A percentile compares a stretch with the other conserved stretches of the same genome.
Conservation (phyloP, 2,329 filamentous ascomycete species). For the Ceratocystiopsis sp. region DNA sequence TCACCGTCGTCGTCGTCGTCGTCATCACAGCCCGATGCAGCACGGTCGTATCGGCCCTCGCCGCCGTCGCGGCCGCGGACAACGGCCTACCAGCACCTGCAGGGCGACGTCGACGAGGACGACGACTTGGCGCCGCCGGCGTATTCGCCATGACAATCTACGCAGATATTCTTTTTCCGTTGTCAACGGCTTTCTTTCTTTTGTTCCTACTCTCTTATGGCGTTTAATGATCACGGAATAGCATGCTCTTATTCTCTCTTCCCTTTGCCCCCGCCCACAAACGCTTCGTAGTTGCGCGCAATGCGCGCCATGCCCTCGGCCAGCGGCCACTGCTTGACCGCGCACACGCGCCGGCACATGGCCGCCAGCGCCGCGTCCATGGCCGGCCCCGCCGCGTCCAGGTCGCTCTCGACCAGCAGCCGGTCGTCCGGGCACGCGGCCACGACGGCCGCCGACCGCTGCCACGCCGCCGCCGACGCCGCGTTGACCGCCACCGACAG, state of each 20-base stretch:
- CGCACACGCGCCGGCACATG: constrained; percentile 59
- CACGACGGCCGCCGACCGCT: constrained; percentile 49
- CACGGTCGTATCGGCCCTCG: too few species aligned
- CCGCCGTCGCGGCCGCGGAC: too few species aligned
- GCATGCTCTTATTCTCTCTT: background rate
- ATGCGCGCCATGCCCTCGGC: constrained; percentile 52
- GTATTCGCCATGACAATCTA: background rate
- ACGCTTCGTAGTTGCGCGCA: constrained; percentile 59
- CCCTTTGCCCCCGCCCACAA: constrained; percentile 35
- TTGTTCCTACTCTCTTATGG: background rate
- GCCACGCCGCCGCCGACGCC: constrained; percentile 29
- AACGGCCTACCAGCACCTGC: too few species aligned
- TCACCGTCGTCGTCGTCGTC: too few species aligned
- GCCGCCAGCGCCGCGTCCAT: constrained; percentile 70
- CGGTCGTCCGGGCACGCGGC: constrained; percentile 41
- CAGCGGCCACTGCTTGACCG: constrained; percentile 60
- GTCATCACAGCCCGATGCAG: too few species aligned
- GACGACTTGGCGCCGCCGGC: too few species aligned
- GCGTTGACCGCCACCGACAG: constrained; percentile 78
- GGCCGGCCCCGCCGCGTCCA: constrained; percentile 61
- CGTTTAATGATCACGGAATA: background rate
- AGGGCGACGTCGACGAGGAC: too few species aligned
- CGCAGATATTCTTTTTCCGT: background rate
- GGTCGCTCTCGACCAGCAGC: constrained; percentile 76
- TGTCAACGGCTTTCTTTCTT: too few species aligned